Evolutionary conservation across 805 yeast species (phyloP), one percentile per base, ranked within the genome.

Genomic region (Osmozyma mogii): DNA sequence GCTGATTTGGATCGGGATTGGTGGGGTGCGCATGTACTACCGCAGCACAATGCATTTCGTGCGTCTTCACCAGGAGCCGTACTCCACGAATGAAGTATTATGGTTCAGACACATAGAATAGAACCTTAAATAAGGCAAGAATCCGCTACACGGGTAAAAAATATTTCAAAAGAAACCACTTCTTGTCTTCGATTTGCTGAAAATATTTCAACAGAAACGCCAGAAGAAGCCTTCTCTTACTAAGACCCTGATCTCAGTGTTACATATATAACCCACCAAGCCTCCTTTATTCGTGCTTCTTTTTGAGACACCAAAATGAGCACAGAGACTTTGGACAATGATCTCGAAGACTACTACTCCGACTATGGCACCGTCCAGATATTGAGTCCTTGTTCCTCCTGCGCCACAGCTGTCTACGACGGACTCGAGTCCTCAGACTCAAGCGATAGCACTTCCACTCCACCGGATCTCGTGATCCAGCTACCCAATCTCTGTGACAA

Each of bases 361-460:
- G 31, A 22, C 3, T 15, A 16, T 4, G 18, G 22, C 27, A 16
- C 29, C 29, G 30, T 25, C 24, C 28, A 18, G 10, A 29, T 37
- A 15, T 31, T 39, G 11, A 27, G 37, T 15, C 46, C 46, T 16
- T 42, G 44, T 28, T 36, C 44, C 11, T 41, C 44, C 2, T 34
- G 41, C 13, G 28, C 17, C 10, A 34, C 36, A 3, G 21, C 30
- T 33, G 12, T 15, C 22, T 20, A 24, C 24, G 7, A 9, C 21
- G 12, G 23, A 15, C 6, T 24, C 24, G 15, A 9, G 22, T 30
- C 12, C 21, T 8, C 19, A 24, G 19, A 9, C 14, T 10, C 16
- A 15, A 4, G 21, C 7, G 15, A 15, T 13, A 15, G 12, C 16
- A 9, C 20, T 23, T n/a, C 14, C 22, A 6, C 17, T 11, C 22